phyloP scores from a whole-genome alignment of 257 asterid species.

The Cruciata laevipes region DNA sequence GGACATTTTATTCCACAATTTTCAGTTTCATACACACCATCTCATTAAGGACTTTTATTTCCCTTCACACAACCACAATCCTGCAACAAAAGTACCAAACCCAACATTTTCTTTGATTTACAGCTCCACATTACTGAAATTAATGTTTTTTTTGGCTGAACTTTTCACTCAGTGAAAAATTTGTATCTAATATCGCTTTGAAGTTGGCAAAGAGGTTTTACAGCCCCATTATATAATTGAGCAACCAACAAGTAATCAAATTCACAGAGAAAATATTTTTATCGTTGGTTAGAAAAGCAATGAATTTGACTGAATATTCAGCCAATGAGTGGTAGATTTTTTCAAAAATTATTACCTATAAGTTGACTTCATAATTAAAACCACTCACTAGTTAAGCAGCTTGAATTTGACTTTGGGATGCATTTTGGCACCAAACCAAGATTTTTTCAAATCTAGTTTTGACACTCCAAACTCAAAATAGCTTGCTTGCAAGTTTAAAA shows the following conservation, averaged over 20 bases:
- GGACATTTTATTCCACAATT: not conserved
- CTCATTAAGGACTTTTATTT: not conserved
- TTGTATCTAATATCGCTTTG: no score
- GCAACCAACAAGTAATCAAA: no score
- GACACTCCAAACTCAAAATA: not conserved
- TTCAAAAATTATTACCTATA: not conserved
- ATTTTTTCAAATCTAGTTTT: not conserved
- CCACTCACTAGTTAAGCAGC: not conserved
- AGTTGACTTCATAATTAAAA: not conserved
- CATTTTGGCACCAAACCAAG: not conserved
- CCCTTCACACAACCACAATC: not conserved
- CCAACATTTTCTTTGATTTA: not conserved
- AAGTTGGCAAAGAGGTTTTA: not conserved
- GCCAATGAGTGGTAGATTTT: no score
- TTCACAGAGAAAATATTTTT: no score
- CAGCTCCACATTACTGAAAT: no score
- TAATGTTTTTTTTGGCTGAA: no score
- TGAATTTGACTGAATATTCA: no score
- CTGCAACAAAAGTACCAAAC: not conserved
- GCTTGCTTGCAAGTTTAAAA: not conserved
- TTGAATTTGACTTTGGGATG: conserved; percentile 3
- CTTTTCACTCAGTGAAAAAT: no score
- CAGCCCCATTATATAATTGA: no score
- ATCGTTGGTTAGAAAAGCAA: no score
- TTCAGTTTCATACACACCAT: not conserved